Evolutionary conservation across 495 filamentous ascomycete genomes (phyloP).

Genomic region (Cercophora scortea): DNA sequence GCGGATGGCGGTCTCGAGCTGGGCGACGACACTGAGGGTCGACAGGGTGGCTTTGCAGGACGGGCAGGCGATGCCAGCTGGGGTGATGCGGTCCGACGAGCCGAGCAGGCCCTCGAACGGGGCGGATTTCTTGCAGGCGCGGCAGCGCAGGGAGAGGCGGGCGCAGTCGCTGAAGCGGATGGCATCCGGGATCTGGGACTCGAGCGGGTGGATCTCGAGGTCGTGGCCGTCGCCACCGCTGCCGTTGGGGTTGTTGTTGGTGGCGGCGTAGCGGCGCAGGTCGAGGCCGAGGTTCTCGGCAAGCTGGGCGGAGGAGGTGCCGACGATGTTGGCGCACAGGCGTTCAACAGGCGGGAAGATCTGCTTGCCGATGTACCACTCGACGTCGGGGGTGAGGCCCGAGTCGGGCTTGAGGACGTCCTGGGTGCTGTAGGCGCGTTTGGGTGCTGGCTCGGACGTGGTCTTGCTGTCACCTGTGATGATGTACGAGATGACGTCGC

Average conservation of each 20-base stretch:
- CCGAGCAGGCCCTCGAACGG: slow-evolving; percentile 65
- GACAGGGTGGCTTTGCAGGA: slow-evolving; percentile 51
- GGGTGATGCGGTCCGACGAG: slow-evolving; percentile 51
- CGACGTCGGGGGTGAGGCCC: slow-evolving; percentile 73
- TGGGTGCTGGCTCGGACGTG: slow-evolving; percentile 66
- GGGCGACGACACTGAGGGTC: slow-evolving; percentile 69
- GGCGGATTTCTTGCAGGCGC: slow-evolving; percentile 63
- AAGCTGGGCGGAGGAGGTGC: slow-evolving; percentile 79
- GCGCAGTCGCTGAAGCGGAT: slow-evolving; percentile 75
- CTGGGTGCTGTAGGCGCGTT: slow-evolving; percentile 77
- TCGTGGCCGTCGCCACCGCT: slow-evolving; percentile 31
- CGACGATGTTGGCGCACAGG: slow-evolving; percentile 89
- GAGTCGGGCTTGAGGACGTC: slow-evolving; percentile 74
- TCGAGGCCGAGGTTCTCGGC: slow-evolving; percentile 93
- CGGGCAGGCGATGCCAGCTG: slow-evolving; percentile 68
- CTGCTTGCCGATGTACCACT: slow-evolving; percentile 97
- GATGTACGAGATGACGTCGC: slow-evolving; percentile 93
- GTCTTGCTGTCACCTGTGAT: slow-evolving; percentile 72
- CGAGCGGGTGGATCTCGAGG: slow-evolving; percentile 72
- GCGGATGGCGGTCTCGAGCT: slow-evolving; percentile 79
- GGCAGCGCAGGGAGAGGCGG: slow-evolving; percentile 70
- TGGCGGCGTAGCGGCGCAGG: slow-evolving; percentile 64
- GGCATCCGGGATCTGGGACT: slow-evolving; percentile 85
- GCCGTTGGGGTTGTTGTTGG: slow-evolving; percentile 23
- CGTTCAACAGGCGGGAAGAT: slow-evolving; percentile 98